Conservation (phyloP, 2,329 filamentous ascomycete species). For the Colletotrichum coccodes region DNA sequence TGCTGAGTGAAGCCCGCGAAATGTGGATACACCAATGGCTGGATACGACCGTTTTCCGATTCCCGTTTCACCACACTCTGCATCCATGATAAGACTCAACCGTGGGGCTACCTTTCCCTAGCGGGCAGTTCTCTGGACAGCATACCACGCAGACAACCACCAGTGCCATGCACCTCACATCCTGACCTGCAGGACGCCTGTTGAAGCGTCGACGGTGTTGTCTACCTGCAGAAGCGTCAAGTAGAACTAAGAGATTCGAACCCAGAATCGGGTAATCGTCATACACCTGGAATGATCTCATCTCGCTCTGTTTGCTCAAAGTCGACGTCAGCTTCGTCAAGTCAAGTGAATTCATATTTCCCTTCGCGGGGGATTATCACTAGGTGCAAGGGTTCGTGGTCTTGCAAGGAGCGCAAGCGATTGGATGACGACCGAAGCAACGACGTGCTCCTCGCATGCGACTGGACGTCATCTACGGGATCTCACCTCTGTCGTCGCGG, state of each 20-base stretch:
- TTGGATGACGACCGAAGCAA: conserved; percentile 32
- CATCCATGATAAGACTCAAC: background rate
- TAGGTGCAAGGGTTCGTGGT: conserved; percentile 23
- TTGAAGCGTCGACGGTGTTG: background rate
- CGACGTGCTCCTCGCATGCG: conserved; percentile 2
- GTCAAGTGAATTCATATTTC: background rate
- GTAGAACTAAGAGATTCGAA: background rate
- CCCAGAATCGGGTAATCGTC: background rate
- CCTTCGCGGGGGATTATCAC: conserved; percentile 28
- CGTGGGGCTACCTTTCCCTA: background rate
- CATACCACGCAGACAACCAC: background rate
- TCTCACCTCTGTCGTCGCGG: background rate
- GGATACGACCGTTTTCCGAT: background rate
- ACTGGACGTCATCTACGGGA: conserved; percentile 18
- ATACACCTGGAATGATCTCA: conserved; percentile 15
- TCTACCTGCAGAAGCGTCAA: background rate
- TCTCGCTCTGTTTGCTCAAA: background rate
- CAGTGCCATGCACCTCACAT: background rate
- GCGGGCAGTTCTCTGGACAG: conserved; percentile 1
- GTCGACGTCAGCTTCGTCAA: conserved; percentile 18
- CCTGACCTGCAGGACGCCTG: background rate
- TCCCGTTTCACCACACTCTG: background rate
- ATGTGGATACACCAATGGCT: background rate
- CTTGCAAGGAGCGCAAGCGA: conserved; percentile 31
- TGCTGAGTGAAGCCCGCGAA: conserved; percentile 1